Evolutionary conservation across 345 rosid genomes (phyloP).

Genomic region (Eucalyptus sp.): DNA sequence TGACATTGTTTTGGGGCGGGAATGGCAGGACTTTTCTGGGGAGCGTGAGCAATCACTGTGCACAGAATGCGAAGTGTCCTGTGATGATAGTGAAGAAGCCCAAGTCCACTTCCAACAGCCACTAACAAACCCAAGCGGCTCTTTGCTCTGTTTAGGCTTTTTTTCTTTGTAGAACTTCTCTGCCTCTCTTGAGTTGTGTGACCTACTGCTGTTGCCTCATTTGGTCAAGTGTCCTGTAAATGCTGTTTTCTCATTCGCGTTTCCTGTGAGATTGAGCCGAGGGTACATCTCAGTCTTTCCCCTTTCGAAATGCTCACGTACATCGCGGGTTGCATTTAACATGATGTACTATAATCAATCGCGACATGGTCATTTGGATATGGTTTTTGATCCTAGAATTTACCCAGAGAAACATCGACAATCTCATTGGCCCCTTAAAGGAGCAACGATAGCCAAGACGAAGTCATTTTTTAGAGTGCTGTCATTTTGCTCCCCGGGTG

Average conservation of each 20-base stretch:
- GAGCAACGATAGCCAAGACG: background rate
- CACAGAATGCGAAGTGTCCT: slow-evolving; percentile 51
- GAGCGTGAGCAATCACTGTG: slow-evolving; percentile 64
- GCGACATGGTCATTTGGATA: background rate
- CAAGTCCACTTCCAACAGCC: background rate
- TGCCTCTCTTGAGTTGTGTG: background rate
- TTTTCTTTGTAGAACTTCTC: background rate
- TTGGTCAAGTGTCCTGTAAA: background rate
- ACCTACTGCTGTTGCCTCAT: background rate
- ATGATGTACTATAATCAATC: background rate
- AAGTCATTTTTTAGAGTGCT: too few species aligned
- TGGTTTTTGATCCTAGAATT: background rate
- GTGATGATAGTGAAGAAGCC: slow-evolving; percentile 56
- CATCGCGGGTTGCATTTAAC: background rate
- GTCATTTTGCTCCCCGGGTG: too few species aligned
- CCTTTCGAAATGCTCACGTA: background rate
- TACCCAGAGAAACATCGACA: background rate
- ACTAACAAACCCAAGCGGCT: background rate
- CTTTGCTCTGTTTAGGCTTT: background rate
- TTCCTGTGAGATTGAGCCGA: background rate
- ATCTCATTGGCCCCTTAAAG: background rate
- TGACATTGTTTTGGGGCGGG: background rate
- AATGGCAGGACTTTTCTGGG: slow-evolving; percentile 37
- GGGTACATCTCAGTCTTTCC: background rate
- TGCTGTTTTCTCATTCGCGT: background rate